Evolutionary conservation across 495 filamentous ascomycete genomes (phyloP), one percentile per base, ranked within the genome.

Genomic region (Delitschia confertaspora): DNA sequence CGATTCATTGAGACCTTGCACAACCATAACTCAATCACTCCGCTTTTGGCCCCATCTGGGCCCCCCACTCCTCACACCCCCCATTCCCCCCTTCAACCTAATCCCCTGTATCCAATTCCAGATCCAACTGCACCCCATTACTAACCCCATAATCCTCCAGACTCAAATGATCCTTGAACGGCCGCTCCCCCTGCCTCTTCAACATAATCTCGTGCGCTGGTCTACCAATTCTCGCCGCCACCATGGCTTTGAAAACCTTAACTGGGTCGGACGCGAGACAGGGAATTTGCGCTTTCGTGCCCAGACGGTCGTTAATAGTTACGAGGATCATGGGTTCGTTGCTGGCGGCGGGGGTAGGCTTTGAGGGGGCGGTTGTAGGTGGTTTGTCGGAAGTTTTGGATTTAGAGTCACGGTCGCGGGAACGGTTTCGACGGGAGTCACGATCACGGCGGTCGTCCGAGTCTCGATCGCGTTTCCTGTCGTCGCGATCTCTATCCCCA

Each of bases 161-260:
- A 32, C 79, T 88, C 38, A 95, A 70, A 38, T 78, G 71, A 58
- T 94, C 88, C 69, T 93, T 93, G 60, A 95, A 93, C 14, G 88
- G 88, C 47, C 87, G 61, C 67, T 94, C 84, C 6, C 87, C 84
- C 65, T 95, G 88, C 53, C 88, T 69, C 72, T 93, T 93, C 43
- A 95, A 63, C 59, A 93, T 67, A 44, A 95, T 94, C 65, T 94
- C 85, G 56, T 91, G 83, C 33, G 86, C 82, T 54, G 88, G 78
- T 21, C 88, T 77, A 2, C 88, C 88, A 47, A 95, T 88, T 26
- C 77, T 72, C 39, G 83, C 83, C 3, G 88, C 87, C 16, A 95
- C 86, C 69, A 85, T 78, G 30, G 83, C 79, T 63, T 95, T 95
- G 71, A 95, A 91, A 38, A 87, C 69, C 47, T 77, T 80, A 45